Percentiles rank a stretch among this genome's conserved stretches.
Evolutionary conservation across 352 stramenopile genomes (phyloP).

Genomic region (Phytopythium montanum): DNA sequence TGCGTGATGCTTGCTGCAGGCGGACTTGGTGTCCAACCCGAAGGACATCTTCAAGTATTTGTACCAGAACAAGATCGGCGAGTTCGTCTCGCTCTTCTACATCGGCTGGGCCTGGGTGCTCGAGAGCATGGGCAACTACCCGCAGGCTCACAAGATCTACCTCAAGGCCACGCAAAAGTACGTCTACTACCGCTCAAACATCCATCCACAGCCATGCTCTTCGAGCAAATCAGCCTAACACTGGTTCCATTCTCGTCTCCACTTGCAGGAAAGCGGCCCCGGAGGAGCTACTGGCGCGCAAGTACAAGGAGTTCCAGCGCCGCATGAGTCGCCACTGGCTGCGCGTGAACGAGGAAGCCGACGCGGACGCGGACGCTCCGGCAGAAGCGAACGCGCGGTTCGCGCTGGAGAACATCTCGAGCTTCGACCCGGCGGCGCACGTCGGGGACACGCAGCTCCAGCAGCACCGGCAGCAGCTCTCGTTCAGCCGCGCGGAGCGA

Average conservation of each 20-base stretch:
- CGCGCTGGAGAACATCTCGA: conserved; percentile 61
- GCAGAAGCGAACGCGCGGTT: conserved; percentile 48
- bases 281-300: conserved; percentile 57
- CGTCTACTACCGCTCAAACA: conserved; percentile 8
- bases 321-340: conserved; percentile 83
- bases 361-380: conserved; percentile 11
- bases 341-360: conserved; percentile 49
- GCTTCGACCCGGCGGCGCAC: conserved; percentile 28
- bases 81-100: conserved; percentile 80
- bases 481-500: conserved; percentile 45
- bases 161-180: conserved; percentile 85
- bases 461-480: conserved; percentile 63
- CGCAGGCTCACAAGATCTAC: conserved; percentile 85
- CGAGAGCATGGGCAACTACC: conserved; percentile 77
- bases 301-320: conserved; percentile 83
- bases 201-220: neutral
- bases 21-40: conserved; percentile 79
- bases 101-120: conserved; percentile 83
- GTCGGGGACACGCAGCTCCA: conserved; percentile 52
- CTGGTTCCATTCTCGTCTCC: neutral
- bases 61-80: conserved; percentile 85
- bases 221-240: neutral
- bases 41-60: conserved; percentile 90
- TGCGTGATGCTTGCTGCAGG: conserved; percentile 29
- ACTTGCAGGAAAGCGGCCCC: conserved; percentile 59